Evolutionary conservation across 2,329 filamentous ascomycete genomes (phyloP).

Genomic region (Fusarium longipes): DNA sequence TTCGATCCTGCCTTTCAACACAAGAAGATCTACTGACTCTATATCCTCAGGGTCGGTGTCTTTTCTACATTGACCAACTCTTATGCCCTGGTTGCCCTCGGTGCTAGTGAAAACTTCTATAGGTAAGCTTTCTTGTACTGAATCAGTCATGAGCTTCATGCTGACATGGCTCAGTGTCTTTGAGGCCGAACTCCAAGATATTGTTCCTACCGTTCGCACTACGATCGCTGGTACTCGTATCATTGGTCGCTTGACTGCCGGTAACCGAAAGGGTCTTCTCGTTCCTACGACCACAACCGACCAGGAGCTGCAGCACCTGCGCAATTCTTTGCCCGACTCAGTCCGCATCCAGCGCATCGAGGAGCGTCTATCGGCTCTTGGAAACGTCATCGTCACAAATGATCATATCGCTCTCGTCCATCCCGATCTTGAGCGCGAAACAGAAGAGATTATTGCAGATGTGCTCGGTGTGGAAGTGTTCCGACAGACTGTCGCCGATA

Average conservation of each 20-base stretch:
- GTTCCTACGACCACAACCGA: constrained; percentile 97
- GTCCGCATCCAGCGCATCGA: constrained; percentile 98
- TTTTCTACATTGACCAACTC: constrained; percentile 97
- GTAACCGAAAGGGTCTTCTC: constrained; percentile 95
- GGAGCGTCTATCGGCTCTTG: constrained; percentile 92
- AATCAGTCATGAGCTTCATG: neutral
- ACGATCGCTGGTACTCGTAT: constrained; percentile 97
- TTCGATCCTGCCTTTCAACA: neutral
- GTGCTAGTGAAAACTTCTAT: constrained; percentile 99
- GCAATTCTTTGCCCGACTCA: constrained; percentile 90
- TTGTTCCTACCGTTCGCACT: constrained; percentile 95
- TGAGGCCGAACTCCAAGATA: constrained; percentile 96
- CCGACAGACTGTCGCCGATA: constrained; percentile 94
- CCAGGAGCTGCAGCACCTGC: constrained; percentile 96
- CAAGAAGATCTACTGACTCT: constrained; percentile 21
- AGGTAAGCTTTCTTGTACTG: constrained; percentile 60
- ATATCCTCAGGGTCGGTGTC: constrained; percentile 81
- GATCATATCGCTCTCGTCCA: constrained; percentile 97
- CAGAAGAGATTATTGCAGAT: constrained; percentile 98
- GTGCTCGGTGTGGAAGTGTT: constrained; percentile 91
- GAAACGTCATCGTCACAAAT: constrained; percentile 96
- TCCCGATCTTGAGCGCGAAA: constrained; percentile 96
- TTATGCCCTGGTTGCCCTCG: constrained; percentile 92
- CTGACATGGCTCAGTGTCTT: constrained; percentile 73
- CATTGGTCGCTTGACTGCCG: constrained; percentile 93